Evolutionary conservation across 2,329 filamentous ascomycete genomes (phyloP), one percentile per base, ranked within the genome.

Genomic region (Escovopsis sp.): DNA sequence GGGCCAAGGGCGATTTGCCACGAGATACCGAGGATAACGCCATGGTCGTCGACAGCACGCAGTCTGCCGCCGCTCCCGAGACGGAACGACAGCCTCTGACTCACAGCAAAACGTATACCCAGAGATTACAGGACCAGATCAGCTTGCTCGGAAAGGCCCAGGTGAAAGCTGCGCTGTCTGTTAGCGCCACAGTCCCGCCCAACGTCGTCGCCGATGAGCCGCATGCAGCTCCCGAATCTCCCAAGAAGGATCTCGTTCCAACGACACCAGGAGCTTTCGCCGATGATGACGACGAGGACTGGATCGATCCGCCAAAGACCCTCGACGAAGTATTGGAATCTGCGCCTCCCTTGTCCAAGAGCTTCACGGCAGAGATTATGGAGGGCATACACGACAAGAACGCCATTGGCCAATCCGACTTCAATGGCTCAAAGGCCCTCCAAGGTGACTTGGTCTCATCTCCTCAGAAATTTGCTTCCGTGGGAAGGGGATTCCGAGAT

Each of bases 101-200:
- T 1, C 81, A 89, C 54, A 86, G 79, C 61, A 93, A 93, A 58
- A 88, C 86, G 0, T 93, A 91, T n/a, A 94, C 91, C 0, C 88
- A 96, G 58, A 73, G 84, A 35, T 68, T 98, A 13, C 87, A 94
- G 49, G 89, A 96, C 53, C 86, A 88, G 52, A 96, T 98, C 52
- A 94, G 79, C 54, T 73, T 74, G 64, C 64, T 81, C 39, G 75
- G 76, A 13, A 74, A 80, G 50, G 67, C 68, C 0, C 73, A 76
- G 44, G 58, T 30, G 27, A 30, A 30, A 11, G 27, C 27, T 9
- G 27, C 27, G 11, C 27, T 30, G 27, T 9, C 27, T 30, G 27
- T 30, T 9, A 11, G 5, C 27, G 8, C 27, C 8, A 30, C 11
- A 9, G 11, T 30, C 4, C 27, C 27, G 27, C 27, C 70, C 5